Evolutionary conservation across 805 yeast species (phyloP).

Genomic region (Yarrowia hollandica): DNA sequence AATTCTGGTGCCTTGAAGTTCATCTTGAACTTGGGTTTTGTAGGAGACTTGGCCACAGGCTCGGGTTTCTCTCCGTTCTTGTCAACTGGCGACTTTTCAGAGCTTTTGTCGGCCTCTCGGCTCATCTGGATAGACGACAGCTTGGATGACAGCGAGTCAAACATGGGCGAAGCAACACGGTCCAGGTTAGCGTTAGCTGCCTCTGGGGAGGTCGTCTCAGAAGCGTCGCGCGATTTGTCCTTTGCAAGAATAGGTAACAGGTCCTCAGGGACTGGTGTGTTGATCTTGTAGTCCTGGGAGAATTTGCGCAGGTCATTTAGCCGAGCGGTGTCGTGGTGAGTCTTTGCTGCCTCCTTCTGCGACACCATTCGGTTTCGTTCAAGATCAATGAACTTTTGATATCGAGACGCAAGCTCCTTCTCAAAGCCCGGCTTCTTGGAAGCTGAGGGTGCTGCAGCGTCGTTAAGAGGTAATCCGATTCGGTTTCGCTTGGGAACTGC

Average conservation of each 20-base stretch:
- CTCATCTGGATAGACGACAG: conserved; percentile 19
- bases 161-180: conserved; percentile 9
- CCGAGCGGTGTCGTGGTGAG: conserved; percentile 39
- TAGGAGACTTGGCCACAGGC: conserved; percentile 33
- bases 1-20: conserved; percentile 62
- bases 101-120: conserved; percentile 22
- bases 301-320: conserved; percentile 62
- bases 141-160: conserved; percentile 27
- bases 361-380: conserved; percentile 34
- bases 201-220: conserved; percentile 32
- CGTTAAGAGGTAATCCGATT: neutral
- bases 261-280: conserved; percentile 56
- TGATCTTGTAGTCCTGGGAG: conserved; percentile 74
- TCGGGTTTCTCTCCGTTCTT: conserved; percentile 23
- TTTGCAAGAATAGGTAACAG: conserved; percentile 69
- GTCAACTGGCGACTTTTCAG: conserved; percentile 36
- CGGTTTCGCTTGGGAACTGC: conserved; percentile 19
- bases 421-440: conserved; percentile 34
- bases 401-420: conserved; percentile 38
- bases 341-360: conserved; percentile 37
- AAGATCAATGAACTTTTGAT: conserved; percentile 39
- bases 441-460: conserved; percentile 17
- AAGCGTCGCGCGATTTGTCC: conserved; percentile 65
- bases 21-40: conserved; percentile 49
- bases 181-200: conserved; percentile 24